phyloP scores from a whole-genome alignment of 2,329 filamentous ascomycete genomes.

The Sphaerulina populicola region DNA sequence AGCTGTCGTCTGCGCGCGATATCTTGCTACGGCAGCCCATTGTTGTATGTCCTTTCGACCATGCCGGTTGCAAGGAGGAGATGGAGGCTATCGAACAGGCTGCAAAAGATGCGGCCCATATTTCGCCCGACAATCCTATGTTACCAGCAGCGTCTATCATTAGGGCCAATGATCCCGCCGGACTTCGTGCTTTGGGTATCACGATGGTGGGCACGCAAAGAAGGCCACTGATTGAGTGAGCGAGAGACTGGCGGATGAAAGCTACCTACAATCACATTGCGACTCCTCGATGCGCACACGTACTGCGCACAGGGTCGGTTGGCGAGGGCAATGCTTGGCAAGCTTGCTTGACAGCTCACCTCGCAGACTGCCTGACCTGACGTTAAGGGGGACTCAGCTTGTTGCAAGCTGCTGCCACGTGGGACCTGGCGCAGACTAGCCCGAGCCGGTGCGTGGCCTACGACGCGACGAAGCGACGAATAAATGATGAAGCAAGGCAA shows the following conservation, averaged over 20 bases:
- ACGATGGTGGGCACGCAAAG: slow-evolving; percentile 54
- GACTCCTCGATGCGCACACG: background rate
- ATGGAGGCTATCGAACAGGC: slow-evolving; percentile 98
- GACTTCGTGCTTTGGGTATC: slow-evolving; percentile 52
- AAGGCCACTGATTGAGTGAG: slow-evolving; percentile 59
- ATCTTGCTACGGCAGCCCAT: slow-evolving; percentile 85
- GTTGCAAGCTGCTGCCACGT: no score
- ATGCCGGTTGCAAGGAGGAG: slow-evolving; percentile 92
- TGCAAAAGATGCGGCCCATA: slow-evolving; percentile 79
- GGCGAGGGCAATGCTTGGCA: background rate
- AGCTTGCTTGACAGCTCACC: background rate
- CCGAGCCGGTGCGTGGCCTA: background rate
- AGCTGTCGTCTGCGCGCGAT: slow-evolving; percentile 78
- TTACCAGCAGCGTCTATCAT: slow-evolving; percentile 80
- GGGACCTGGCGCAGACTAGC: background rate
- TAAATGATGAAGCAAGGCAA: background rate
- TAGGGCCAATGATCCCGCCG: slow-evolving; percentile 62
- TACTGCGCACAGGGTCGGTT: background rate
- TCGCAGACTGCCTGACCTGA: background rate
- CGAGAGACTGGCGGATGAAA: background rate
- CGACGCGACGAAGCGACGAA: background rate
- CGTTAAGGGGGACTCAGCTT: no score
- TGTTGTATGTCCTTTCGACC: slow-evolving; percentile 89
- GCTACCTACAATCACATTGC: background rate
- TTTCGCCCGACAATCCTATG: slow-evolving; percentile 86